phyloP scores from a whole-genome alignment of 108 stramenopile species.

The Mayamaea pseudoterrestris region DNA sequence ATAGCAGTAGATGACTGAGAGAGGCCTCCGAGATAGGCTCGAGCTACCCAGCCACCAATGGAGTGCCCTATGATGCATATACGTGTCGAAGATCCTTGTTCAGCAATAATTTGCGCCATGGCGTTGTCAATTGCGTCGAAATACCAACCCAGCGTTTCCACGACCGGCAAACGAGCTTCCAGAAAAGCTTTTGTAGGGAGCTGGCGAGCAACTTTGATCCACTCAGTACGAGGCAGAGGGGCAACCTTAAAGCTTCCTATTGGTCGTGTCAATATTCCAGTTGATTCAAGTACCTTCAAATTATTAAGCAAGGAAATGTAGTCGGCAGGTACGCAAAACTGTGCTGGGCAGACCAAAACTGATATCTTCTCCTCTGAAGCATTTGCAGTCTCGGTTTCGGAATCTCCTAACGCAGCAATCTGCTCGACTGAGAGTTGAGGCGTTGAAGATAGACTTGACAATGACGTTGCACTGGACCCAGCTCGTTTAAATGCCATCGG shows the following conservation, averaged over 20 bases:
- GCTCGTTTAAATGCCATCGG: too few species aligned
- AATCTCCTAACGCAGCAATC: too few species aligned
- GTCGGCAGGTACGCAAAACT: constrained; percentile 71
- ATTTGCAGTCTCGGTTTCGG: too few species aligned
- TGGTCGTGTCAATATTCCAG: background rate
- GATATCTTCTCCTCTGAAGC: too few species aligned
- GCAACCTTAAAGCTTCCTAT: constrained; percentile 40
- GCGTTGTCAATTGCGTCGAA: constrained; percentile 58
- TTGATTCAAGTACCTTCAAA: constrained; percentile 7
- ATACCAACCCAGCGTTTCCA: constrained; percentile 60
- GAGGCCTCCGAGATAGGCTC: constrained; percentile 60
- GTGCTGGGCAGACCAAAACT: constrained; percentile 62
- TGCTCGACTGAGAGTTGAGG: too few species aligned
- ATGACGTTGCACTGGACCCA: too few species aligned
- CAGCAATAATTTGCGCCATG: constrained; percentile 41
- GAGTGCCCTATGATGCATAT: constrained; percentile 55
- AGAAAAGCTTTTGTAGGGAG: constrained; percentile 48
- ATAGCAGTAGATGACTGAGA: constrained; percentile 43
- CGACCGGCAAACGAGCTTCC: constrained; percentile 41
- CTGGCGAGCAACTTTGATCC: constrained; percentile 66
- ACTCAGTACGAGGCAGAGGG: constrained; percentile 61
- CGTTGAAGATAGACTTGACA: too few species aligned
- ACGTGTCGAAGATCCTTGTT: constrained; percentile 34
- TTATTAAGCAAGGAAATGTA: constrained; percentile 36
- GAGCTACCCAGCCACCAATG: constrained; percentile 74